Evolutionary conservation across 495 filamentous ascomycete species (phyloP).

Genomic region (Pseudomonodictys pantanalensis): DNA sequence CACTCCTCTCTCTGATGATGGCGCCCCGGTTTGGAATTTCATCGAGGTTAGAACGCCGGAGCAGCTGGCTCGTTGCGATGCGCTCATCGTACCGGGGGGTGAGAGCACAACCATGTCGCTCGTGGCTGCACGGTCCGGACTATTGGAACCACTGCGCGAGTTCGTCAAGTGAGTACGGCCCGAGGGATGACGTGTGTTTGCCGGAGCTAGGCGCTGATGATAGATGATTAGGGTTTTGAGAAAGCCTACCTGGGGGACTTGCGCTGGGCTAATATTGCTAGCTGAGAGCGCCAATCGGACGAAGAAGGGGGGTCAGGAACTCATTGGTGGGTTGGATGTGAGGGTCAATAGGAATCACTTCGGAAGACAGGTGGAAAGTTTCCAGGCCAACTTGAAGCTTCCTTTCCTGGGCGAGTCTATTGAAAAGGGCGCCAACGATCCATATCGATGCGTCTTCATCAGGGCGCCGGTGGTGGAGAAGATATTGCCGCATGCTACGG

Average conservation of each 20-base stretch:
- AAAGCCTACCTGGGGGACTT: slow-evolving; percentile 94
- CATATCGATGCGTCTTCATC: slow-evolving; percentile 88
- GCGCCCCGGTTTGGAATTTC: slow-evolving; percentile 68
- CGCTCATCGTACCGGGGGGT: slow-evolving; percentile 85
- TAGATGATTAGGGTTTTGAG: slow-evolving; percentile 50
- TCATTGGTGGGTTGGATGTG: slow-evolving; percentile 90
- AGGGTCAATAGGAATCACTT: slow-evolving; percentile 94
- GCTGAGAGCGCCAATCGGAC: slow-evolving; percentile 83
- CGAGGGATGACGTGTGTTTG: not conserved
- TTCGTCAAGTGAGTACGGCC: slow-evolving; percentile 79
- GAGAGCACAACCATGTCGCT: slow-evolving; percentile 93
- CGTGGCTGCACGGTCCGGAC: slow-evolving; percentile 72
- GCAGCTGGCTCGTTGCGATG: slow-evolving; percentile 72
- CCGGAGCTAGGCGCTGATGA: slow-evolving; percentile 11
- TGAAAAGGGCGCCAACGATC: slow-evolving; percentile 26
- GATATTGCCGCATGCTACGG: slow-evolving; percentile 58
- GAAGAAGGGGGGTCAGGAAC: slow-evolving; percentile 87
- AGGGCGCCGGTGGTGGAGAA: slow-evolving; percentile 90
- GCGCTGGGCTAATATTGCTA: slow-evolving; percentile 89
- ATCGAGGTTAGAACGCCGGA: slow-evolving; percentile 73
- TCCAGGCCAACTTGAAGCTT: slow-evolving; percentile 72
- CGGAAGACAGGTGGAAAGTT: slow-evolving; percentile 90
- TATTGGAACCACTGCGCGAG: slow-evolving; percentile 80
- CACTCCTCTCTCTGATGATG: no score
- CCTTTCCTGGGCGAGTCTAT: slow-evolving; percentile 57